Percentiles rank a stretch among this genome's conserved stretches.
phyloP scores from a whole-genome alignment of 805 yeast species.

The Candida suzukii region DNA sequence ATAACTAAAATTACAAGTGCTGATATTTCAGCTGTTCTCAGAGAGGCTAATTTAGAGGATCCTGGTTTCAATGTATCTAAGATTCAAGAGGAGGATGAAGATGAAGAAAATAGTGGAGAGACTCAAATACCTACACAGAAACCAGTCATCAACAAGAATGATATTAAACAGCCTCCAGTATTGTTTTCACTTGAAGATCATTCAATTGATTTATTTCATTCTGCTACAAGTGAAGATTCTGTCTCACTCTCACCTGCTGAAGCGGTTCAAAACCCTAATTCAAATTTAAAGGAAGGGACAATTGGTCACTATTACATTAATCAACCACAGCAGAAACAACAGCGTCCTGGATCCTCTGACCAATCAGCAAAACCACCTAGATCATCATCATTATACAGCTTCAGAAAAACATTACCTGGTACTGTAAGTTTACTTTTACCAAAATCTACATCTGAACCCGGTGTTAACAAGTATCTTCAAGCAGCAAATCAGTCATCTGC shows the following conservation, averaged over 20 bases:
- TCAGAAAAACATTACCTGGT: constrained; percentile 12
- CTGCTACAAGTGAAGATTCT: not conserved
- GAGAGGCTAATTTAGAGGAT: not conserved
- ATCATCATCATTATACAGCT: constrained; percentile 6
- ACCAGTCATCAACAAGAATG: too few relatives aligned
- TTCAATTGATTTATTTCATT: not conserved
- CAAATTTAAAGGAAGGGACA: too few relatives aligned
- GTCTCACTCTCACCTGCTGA: not conserved
- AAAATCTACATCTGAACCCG: not conserved
- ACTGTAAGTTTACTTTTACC: constrained; percentile 3
- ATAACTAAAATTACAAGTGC: constrained; percentile 5
- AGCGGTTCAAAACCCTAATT: too few relatives aligned
- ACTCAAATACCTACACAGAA: not conserved
- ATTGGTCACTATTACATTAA: too few relatives aligned
- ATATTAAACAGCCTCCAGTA: not conserved
- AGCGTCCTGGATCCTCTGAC: too few relatives aligned
- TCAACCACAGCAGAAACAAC: too few relatives aligned
- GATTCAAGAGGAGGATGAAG: not conserved
- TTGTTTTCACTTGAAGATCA: not conserved
- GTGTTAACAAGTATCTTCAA: not conserved
- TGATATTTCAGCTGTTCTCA: constrained; percentile 5
- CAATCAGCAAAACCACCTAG: not conserved
- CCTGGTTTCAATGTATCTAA: not conserved
- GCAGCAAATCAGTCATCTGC: too few relatives aligned
- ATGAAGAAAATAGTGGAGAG: not conserved